phyloP scores from a whole-genome alignment of 495 filamentous ascomycete genomes.

The Hypoxylon fuscum region DNA sequence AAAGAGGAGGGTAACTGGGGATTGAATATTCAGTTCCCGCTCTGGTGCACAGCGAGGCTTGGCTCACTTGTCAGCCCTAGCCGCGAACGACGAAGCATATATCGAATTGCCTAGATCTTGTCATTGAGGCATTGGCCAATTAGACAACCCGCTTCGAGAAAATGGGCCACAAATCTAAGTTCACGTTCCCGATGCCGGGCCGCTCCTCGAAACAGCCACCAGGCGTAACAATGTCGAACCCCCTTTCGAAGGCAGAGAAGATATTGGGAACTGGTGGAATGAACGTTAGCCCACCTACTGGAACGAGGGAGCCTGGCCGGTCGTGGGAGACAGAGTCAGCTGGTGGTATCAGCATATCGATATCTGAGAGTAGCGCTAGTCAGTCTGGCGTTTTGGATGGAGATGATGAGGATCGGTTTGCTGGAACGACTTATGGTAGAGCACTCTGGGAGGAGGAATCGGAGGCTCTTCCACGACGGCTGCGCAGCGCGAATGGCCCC shows the following conservation, averaged over 20 bases:
- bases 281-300: slow-evolving; percentile 39
- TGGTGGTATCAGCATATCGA: slow-evolving; percentile 59
- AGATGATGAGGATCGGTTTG: slow-evolving; percentile 20
- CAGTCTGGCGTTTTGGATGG: slow-evolving; percentile 28
- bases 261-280: slow-evolving; percentile 52
- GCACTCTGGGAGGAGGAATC: slow-evolving; percentile 58
- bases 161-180: slow-evolving; percentile 63
- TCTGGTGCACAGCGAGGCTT: not conserved
- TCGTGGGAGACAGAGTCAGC: slow-evolving; percentile 56
- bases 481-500: slow-evolving; percentile 24
- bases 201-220: slow-evolving; percentile 50
- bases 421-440: slow-evolving; percentile 30
- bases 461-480: slow-evolving; percentile 52
- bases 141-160: slow-evolving; percentile 10
- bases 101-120: not conserved
- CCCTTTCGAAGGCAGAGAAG: slow-evolving; percentile 56
- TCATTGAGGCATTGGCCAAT: slow-evolving; percentile 1
- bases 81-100: slow-evolving; percentile 7
- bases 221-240: slow-evolving; percentile 25
- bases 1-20: not conserved
- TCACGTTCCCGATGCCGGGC: slow-evolving; percentile 62
- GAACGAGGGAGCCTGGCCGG: slow-evolving; percentile 34
- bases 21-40: slow-evolving; percentile 2
- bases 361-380: slow-evolving; percentile 56
- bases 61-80: not conserved